Conservation (phyloP, 2,329 filamentous ascomycete species). For the Pseudogymnoascus sp. region DNA sequence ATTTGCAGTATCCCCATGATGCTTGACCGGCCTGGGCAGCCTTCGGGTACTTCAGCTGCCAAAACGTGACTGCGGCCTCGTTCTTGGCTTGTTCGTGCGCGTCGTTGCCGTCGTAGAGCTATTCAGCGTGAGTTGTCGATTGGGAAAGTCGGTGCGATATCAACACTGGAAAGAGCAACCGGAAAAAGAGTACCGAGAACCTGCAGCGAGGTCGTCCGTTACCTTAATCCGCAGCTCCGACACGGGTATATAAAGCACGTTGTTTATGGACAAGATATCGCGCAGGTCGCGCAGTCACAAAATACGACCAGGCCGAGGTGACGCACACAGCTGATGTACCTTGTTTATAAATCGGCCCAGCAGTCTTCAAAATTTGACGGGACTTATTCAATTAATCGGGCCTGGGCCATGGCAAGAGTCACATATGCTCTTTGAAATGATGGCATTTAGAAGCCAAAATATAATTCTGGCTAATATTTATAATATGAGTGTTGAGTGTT, state of each 20-base stretch:
- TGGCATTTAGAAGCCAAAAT: neutral
- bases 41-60: neutral
- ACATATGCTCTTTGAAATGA: neutral
- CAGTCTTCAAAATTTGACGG: neutral
- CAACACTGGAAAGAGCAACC: neutral
- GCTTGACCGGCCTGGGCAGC: neutral
- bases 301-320: constrained; percentile 1
- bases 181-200: neutral
- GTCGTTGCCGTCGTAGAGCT: neutral
- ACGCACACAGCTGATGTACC: neutral
- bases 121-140: neutral
- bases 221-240: constrained; percentile 4
- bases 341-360: constrained; percentile 7
- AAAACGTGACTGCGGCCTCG: neutral
- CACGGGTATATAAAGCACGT: neutral
- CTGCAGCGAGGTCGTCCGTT: constrained; percentile 2
- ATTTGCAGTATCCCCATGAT: neutral
- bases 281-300: neutral
- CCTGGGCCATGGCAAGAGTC: neutral
- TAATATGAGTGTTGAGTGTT: constrained; percentile 4
- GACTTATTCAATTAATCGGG: neutral
- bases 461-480: constrained; percentile 7
- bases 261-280: constrained; percentile 6
- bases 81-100: neutral
- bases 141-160: neutral